Base-by-base conservation (phyloP, 1,284 basidiomycete genomes). In the Cystobasidiaceae sp. region DNA sequence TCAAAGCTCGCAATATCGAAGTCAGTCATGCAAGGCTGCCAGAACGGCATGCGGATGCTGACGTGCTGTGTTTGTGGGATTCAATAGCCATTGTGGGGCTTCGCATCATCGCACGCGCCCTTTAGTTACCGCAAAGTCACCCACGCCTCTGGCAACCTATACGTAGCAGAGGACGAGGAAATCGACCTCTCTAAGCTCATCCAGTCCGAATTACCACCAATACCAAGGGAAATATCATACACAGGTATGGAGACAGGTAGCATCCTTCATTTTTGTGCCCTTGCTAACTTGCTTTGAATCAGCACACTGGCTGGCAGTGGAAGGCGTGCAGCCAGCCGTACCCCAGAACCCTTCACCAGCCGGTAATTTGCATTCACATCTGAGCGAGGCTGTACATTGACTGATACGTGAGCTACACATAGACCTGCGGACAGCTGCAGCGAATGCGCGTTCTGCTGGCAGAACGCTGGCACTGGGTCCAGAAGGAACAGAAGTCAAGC, bases 301-400 rank as follows among this genome's bases (percentile, higher is more conserved):
- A 25, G 91, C 93, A 3, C 94, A 98, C 76, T 98, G 94, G 96
- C 82, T 99, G 23, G 93, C 94, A 0, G 91, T 98, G 25, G 94
- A 99, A 75, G 94, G 96, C 37, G 89, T 99, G 3, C 94, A 98
- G 75, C 94, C 96, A 0, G 84, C 93, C 17, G 89, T 97, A 44
- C 91, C 93, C 5, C 93, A 98, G 77, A 99, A 98, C 74, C 96
- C 96, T 0, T 88, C 91, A 1, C 79, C 79, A 17, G 73, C 76
- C 60, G 71, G 71, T 68, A 11, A 50, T 68, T 43, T 30, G 57
- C 23, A 17, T 15, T 23, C 37, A 17, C 34, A 32, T 52, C 15
- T 9, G 33, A 23, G 27, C n/a, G 32, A 4, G 7, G 7, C 51
- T 30, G 41, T 11, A 33, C 13, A 5, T 34, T 51, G 37, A 28